These are phyloP conservation scores for Fusarium sp. DNA, from an alignment of 2,329 filamentous ascomycete genomes.

Conservation along the genomic window DNA sequence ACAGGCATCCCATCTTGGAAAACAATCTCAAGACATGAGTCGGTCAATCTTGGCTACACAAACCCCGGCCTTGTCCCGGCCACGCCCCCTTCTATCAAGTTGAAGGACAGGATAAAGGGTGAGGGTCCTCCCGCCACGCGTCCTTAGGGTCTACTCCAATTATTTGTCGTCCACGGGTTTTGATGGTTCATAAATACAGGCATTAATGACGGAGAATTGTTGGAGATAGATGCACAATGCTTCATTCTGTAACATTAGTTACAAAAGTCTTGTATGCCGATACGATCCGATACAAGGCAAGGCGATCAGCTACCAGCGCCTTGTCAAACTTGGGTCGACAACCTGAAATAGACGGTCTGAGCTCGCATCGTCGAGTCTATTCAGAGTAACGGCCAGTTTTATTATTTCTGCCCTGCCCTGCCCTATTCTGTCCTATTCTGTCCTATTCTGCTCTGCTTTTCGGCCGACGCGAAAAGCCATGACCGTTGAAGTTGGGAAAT, in stretches of 20 bases:
- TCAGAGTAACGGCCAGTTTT: conserved; percentile 30
- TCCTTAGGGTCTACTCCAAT: conserved; percentile 36
- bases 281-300: conserved; percentile 11
- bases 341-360: conserved; percentile 26
- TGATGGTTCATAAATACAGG: conserved; percentile 18
- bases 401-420: background rate
- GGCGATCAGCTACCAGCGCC: background rate
- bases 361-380: conserved; percentile 32
- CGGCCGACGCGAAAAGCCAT: background rate
- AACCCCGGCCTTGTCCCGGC: conserved; percentile 17
- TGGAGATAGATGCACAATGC: conserved; percentile 21
- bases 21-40: conserved; percentile 9
- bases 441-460: background rate
- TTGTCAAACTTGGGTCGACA: background rate
- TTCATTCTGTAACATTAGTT: conserved; percentile 32
- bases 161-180: conserved; percentile 14
- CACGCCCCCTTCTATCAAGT: conserved; percentile 28
- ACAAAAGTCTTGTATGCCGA: conserved; percentile 20
- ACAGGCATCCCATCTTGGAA: conserved; percentile 10
- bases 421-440: no score
- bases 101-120: conserved; percentile 14
- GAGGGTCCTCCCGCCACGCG: conserved; percentile 47
- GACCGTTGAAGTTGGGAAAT: conserved; percentile 18
- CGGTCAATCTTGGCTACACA: conserved; percentile 22
- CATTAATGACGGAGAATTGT: conserved; percentile 23